Evolutionary conservation across 2,329 filamentous ascomycete genomes (phyloP).

Genomic region (Dactylella cylindrospora): DNA sequence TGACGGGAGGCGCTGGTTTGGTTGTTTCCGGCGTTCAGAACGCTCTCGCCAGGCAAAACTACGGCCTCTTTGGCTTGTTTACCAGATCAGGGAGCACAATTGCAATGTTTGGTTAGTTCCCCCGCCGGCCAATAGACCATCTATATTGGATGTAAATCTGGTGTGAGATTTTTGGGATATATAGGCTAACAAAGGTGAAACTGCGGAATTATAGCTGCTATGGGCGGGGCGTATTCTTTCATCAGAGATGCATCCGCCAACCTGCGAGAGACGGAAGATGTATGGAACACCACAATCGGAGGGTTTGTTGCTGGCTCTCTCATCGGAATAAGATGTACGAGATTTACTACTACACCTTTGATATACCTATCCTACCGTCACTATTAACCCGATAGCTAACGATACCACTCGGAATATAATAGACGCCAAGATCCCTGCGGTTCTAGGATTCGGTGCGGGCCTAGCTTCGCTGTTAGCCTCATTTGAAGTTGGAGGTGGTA

Average conservation of each 20-base stretch:
- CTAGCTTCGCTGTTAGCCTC: constrained; percentile 63
- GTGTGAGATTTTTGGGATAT: too few species aligned
- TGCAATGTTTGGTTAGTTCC: constrained; percentile 63
- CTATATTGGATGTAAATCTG: too few species aligned
- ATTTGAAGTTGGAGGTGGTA: constrained; percentile 69
- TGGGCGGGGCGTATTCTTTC: constrained; percentile 77
- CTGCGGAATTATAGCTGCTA: constrained; percentile 59
- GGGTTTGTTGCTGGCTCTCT: constrained; percentile 75
- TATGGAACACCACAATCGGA: constrained; percentile 71
- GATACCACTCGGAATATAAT: constrained; percentile 52
- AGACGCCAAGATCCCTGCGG: constrained; percentile 65
- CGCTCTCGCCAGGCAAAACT: constrained; percentile 77
- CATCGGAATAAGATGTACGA: constrained; percentile 72
- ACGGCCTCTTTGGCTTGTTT: constrained; percentile 78
- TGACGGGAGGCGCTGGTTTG: constrained; percentile 63
- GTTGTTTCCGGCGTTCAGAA: constrained; percentile 80
- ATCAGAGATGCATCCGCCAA: constrained; percentile 75
- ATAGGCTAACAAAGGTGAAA: neutral
- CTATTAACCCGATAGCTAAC: neutral
- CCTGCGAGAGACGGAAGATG: constrained; percentile 79
- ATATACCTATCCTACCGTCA: constrained; percentile 3
- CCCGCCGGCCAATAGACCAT: neutral
- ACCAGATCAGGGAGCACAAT: constrained; percentile 75
- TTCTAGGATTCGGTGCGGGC: constrained; percentile 67
- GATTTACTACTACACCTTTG: too few species aligned